These are phyloP conservation scores for Panicum hallii DNA, from an alignment of 202 grass and related monocot genomes.

Conservation along the genomic window DNA sequence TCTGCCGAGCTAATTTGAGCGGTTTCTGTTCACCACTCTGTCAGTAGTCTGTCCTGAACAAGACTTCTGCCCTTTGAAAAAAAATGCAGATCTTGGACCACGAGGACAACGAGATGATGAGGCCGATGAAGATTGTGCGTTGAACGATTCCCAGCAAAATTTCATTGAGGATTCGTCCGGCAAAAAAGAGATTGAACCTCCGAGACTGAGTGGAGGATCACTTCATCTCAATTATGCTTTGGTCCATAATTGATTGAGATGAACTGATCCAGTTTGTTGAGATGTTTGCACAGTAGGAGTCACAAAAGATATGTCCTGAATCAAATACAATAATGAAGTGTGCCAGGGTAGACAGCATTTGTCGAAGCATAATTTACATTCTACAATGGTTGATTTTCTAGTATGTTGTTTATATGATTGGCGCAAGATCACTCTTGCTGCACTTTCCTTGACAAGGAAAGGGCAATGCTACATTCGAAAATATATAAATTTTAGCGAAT, in stretches of 20 bases:
- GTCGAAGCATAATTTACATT: not conserved
- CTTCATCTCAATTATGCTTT: not conserved
- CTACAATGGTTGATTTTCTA: too few relatives aligned
- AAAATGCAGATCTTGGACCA: constrained; percentile 81
- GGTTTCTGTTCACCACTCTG: not conserved
- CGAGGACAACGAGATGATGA: constrained; percentile 91
- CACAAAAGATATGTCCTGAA: not conserved
- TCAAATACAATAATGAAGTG: not conserved
- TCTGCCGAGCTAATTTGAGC: not conserved
- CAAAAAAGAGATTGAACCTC: not conserved
- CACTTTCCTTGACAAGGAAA: not conserved
- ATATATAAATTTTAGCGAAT: too few relatives aligned
- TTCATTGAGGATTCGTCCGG: too few relatives aligned
- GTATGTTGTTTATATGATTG: not conserved
- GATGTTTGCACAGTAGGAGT: not conserved
- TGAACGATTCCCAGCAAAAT: not conserved
- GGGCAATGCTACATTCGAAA: not conserved
- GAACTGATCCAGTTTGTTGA: not conserved
- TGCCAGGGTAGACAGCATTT: not conserved
- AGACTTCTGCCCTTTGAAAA: not conserved
- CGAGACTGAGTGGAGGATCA: not conserved
- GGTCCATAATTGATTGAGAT: not conserved
- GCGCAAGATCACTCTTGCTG: not conserved
- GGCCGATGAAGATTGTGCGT: constrained; percentile 76
- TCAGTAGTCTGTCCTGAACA: not conserved